Conservation (phyloP, 2,329 filamentous ascomycete species). For the Colletotrichum simmondsii region DNA sequence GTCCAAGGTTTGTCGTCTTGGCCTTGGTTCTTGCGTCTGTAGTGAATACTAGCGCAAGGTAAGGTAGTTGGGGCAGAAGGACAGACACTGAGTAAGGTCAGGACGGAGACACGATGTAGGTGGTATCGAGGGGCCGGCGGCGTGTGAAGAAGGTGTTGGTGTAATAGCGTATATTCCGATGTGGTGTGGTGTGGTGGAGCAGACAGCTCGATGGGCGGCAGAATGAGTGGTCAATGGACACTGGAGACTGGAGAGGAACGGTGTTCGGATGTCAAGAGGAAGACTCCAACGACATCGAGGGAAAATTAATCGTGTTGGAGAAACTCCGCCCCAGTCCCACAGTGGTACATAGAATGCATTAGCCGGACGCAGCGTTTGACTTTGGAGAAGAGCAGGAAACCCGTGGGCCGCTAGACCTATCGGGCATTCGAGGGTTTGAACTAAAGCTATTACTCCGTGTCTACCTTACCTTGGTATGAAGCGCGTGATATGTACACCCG, state of each 20-base stretch:
- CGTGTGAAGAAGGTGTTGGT: background rate
- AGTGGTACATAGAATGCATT: background rate
- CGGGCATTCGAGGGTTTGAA: background rate
- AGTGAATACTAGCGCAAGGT: background rate
- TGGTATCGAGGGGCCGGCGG: background rate
- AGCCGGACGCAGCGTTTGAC: background rate
- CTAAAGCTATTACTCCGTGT: background rate
- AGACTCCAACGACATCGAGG: background rate
- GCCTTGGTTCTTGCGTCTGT: background rate
- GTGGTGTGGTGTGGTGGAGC: background rate
- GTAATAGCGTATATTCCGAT: background rate
- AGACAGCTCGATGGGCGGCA: background rate
- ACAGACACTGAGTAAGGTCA: background rate
- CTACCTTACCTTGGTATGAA: background rate
- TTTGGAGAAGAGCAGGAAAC: slow-evolving; percentile 1
- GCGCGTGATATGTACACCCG: too few species aligned
- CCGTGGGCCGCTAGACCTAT: slow-evolving; percentile 14
- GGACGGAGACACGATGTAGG: background rate
- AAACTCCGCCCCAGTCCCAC: background rate
- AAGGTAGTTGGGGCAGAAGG: background rate
- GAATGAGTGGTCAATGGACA: background rate
- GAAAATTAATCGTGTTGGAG: slow-evolving; percentile 8
- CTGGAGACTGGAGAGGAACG: background rate
- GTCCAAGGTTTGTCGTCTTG: background rate
- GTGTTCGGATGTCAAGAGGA: background rate